Conservation (phyloP, 352 stramenopile species). For the Peronospora belbahrii region DNA sequence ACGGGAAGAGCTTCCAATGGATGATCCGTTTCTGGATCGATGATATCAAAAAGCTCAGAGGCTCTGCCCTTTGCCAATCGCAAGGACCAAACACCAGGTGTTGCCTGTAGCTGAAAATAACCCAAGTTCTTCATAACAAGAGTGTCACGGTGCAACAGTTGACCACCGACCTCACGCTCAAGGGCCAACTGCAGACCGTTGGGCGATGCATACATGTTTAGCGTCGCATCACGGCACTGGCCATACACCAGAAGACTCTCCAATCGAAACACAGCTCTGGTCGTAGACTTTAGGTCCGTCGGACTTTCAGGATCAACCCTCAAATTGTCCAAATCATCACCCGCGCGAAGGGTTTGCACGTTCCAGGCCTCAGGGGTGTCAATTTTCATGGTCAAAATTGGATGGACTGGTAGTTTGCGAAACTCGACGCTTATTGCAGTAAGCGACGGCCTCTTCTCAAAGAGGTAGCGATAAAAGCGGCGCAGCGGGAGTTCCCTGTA, state of each 20-base stretch:
- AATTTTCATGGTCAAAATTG: constrained; percentile 90
- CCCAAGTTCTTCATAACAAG: constrained; percentile 99
- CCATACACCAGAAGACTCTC: constrained; percentile 88
- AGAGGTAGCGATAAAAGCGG: constrained; percentile 90
- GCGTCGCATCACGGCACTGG: constrained; percentile 83
- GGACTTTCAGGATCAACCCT: constrained; percentile 55
- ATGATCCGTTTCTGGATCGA: constrained; percentile 41
- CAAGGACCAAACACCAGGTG: constrained; percentile 92
- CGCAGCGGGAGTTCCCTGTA: constrained; percentile 86
- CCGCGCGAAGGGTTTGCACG: constrained; percentile 67
- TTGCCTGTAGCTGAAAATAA: constrained; percentile 98
- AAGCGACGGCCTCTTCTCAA: constrained; percentile 45
- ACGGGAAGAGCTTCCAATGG: constrained; percentile 33
- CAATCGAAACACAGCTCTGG: constrained; percentile 75
- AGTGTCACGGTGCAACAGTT: constrained; percentile 86
- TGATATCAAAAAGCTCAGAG: constrained; percentile 71
- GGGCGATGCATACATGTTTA: constrained; percentile 70
- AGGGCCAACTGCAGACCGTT: constrained; percentile 90
- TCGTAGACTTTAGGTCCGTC: constrained; percentile 46
- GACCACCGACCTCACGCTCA: constrained; percentile 52
- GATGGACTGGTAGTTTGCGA: constrained; percentile 67
- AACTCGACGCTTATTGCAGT: constrained; percentile 59
- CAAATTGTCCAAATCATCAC: constrained; percentile 91
- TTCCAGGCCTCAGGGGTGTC: constrained; percentile 91
- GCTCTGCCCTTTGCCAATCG: constrained; percentile 79